Evolutionary conservation across 1,284 basidiomycete genomes (phyloP).

Genomic region (Rhodotorula sp.): DNA sequence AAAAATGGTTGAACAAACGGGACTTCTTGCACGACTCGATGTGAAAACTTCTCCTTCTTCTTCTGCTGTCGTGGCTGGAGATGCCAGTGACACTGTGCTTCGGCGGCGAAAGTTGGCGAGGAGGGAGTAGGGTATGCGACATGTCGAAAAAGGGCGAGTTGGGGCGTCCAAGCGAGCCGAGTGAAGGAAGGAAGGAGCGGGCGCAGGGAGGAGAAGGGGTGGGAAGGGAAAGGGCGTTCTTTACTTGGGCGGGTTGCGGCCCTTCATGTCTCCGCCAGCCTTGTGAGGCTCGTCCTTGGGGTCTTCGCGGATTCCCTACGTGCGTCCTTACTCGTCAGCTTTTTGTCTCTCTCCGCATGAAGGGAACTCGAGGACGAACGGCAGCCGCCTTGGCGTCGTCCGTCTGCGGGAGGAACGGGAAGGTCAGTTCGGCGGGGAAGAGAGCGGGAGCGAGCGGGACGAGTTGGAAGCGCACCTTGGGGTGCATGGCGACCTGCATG

Average conservation of each 20-base stretch:
- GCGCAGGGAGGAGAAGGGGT: too few species aligned
- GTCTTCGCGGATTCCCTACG: conserved; percentile 9
- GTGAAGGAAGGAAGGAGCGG: too few species aligned
- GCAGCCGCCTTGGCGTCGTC: conserved; percentile 8
- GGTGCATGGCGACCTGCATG: conserved; percentile 23
- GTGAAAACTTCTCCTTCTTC: too few species aligned
- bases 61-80: too few species aligned
- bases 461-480: conserved; percentile 2
- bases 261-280: conserved; percentile 21
- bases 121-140: neutral
- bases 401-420: neutral
- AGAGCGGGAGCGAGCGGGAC: neutral
- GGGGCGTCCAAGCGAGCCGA: neutral
- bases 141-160: neutral
- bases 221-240: too few species aligned
- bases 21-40: too few species aligned
- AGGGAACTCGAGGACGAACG: neutral
- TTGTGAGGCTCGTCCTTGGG: conserved; percentile 8
- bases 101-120: too few species aligned
- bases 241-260: neutral
- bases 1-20: too few species aligned
- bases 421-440: neutral
- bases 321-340: neutral
- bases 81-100: too few species aligned
- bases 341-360: fast-evolving